Percentiles rank a stretch among this genome's conserved stretches.
Conservation (phyloP, 2,329 filamentous ascomycete genomes). For the Nothophoma quercina region DNA sequence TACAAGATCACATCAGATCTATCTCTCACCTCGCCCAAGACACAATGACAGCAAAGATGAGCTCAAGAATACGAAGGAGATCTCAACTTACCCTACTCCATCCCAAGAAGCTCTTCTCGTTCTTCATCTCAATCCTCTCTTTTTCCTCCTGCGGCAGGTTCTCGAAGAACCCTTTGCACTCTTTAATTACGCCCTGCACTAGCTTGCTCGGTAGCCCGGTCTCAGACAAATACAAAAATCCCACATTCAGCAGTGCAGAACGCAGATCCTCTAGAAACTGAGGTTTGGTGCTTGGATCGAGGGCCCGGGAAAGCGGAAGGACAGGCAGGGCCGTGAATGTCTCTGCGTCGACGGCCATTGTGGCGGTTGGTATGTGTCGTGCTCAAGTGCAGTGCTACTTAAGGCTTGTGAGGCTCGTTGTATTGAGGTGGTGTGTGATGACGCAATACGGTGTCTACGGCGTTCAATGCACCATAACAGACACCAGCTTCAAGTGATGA, state of each 20-base stretch:
- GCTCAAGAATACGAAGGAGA: background rate
- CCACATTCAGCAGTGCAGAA: conserved; percentile 82
- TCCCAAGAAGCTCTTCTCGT: conserved; percentile 56
- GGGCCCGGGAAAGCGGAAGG: conserved; percentile 74
- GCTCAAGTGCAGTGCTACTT: no score
- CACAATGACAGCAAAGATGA: background rate
- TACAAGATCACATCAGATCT: background rate
- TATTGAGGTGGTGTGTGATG: background rate
- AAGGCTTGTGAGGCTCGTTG: background rate
- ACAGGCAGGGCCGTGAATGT: conserved; percentile 77
- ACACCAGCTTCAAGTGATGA: background rate
- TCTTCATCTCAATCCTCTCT: conserved; percentile 64
- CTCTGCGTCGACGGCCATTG: background rate
- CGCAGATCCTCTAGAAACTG: conserved; percentile 75
- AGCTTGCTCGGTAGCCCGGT: conserved; percentile 66
- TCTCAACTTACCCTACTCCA: conserved; percentile 53
- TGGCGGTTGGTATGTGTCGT: background rate
- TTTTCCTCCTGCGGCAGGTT: conserved; percentile 79
- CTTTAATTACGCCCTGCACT: conserved; percentile 68
- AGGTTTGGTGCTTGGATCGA: conserved; percentile 73
- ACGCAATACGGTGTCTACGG: background rate
- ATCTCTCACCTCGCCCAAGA: background rate
- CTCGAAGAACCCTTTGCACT: conserved; percentile 76
- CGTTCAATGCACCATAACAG: no score
- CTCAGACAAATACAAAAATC: conserved; percentile 85